phyloP scores from a whole-genome alignment of 208 protist species.

The Sergeia podlipaevii region DNA sequence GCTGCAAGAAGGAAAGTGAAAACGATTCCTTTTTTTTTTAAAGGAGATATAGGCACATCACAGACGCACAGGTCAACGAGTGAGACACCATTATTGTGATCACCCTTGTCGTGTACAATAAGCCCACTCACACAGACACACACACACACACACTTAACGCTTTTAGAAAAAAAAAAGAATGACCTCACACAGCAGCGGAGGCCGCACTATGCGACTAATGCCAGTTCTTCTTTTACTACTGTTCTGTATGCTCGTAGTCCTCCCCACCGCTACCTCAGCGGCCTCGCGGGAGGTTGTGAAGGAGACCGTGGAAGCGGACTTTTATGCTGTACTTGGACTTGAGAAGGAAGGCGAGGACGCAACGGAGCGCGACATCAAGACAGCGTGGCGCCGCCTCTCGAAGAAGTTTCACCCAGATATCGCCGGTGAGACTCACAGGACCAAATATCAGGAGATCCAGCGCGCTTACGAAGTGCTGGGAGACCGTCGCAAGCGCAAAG shows the following conservation, averaged over 20 bases:
- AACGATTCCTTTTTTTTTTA: background rate
- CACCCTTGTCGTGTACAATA: background rate
- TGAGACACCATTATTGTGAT: background rate
- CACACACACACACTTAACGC: background rate
- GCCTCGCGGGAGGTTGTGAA: too few relatives aligned
- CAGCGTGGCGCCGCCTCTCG: slow-evolving; percentile 36
- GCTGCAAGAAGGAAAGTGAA: background rate
- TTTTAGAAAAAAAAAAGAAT: too few relatives aligned
- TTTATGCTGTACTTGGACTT: slow-evolving; percentile 48
- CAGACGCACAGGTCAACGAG: background rate
- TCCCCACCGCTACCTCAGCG: background rate
- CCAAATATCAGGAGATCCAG: slow-evolving; percentile 53
- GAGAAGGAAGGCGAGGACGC: slow-evolving; percentile 42
- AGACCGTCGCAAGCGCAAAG: slow-evolving; percentile 55
- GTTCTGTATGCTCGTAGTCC: background rate
- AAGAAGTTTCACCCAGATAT: slow-evolving; percentile 54
- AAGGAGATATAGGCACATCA: background rate
- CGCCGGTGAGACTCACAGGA: slow-evolving; percentile 30
- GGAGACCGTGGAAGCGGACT: slow-evolving; percentile 31
- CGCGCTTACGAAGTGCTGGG: slow-evolving; percentile 77
- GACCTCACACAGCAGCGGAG: too few relatives aligned
- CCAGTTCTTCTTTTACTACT: background rate
- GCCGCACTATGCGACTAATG: too few relatives aligned
- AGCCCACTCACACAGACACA: background rate
- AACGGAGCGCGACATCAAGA: slow-evolving; percentile 46